A percentile compares a stretch with the other conserved stretches of the same genome.
Conservation (phyloP, 768 basidiomycete species). For the Leccinellum albellum region DNA sequence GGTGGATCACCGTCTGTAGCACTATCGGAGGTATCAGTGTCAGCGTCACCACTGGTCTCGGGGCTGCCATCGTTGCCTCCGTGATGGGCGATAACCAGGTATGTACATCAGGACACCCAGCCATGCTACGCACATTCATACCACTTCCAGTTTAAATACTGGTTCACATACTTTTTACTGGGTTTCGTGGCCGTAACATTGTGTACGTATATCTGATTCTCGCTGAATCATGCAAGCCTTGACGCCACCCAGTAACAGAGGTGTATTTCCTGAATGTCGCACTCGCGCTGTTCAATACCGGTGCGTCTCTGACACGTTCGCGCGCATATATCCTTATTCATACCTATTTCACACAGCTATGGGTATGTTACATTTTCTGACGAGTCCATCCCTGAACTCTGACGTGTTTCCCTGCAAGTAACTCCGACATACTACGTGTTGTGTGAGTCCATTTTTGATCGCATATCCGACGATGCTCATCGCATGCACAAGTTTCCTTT, state of each 20-base stretch:
- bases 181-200: conserved; percentile 82
- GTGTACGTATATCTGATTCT: conserved; percentile 40
- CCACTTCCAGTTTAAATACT: conserved; percentile 71
- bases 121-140: not conserved
- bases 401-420: conserved; percentile 42
- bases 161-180: conserved; percentile 88
- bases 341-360: conserved; percentile 43
- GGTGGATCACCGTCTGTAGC: conserved; percentile 92
- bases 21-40: conserved; percentile 96
- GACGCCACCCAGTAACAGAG: conserved; percentile 60
- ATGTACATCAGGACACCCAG: conserved; percentile 14
- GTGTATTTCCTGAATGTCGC: conserved; percentile 96
- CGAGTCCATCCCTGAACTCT: conserved; percentile 4
- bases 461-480: not conserved
- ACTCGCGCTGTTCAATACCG: conserved; percentile 91
- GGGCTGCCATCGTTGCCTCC: conserved; percentile 83
- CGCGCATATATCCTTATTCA: conserved; percentile 1
- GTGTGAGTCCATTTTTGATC: conserved; percentile 44
- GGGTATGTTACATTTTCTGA: conserved; percentile 42
- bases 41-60: conserved; percentile 91
- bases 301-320: conserved; percentile 31
- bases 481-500: conserved; percentile 60
- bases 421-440: conserved; percentile 87
- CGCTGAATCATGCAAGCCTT: not conserved
- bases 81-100: conserved; percentile 77